These are phyloP conservation scores for Leishmania tropica DNA, from an alignment of 208 protist genomes.

Conservation along the genomic window DNA sequence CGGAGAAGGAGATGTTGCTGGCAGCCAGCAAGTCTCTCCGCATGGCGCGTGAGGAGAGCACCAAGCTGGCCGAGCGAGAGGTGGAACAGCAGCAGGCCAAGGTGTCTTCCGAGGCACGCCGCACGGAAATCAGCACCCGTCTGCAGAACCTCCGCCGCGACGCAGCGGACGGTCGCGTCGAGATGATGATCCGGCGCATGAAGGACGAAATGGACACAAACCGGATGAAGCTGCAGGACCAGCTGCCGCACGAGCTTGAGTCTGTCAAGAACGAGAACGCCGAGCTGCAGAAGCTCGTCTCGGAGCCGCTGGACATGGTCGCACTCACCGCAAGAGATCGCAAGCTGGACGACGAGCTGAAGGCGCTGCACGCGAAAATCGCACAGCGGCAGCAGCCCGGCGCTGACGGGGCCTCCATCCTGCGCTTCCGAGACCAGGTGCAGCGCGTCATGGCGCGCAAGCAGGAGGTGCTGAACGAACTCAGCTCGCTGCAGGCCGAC, in stretches of 20 bases:
- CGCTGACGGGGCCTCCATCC: slow-evolving; percentile 78
- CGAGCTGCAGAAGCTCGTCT: slow-evolving; percentile 78
- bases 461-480: slow-evolving; percentile 67
- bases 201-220: slow-evolving; percentile 89
- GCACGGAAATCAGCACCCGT: slow-evolving; percentile 78
- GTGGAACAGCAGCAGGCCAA: slow-evolving; percentile 84
- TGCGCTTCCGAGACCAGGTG: slow-evolving; percentile 86
- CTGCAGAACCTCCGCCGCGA: slow-evolving; percentile 89
- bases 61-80: slow-evolving; percentile 66
- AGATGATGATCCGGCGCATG: slow-evolving; percentile 86
- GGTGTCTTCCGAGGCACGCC: slow-evolving; percentile 67
- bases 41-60: slow-evolving; percentile 71
- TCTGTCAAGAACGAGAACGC: slow-evolving; percentile 72
- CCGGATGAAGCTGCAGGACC: slow-evolving; percentile 85
- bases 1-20: slow-evolving; percentile 83
- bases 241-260: slow-evolving; percentile 86
- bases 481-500: slow-evolving; percentile 78
- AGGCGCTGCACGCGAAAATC: slow-evolving; percentile 58
- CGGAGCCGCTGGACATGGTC: slow-evolving; percentile 85
- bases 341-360: slow-evolving; percentile 75
- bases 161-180: slow-evolving; percentile 69
- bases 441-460: slow-evolving; percentile 70
- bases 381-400: slow-evolving; percentile 64
- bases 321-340: slow-evolving; percentile 58
- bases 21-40: slow-evolving; percentile 72